phyloP scores from a whole-genome alignment of 2,329 filamentous ascomycete species.

The Penicillium psychrosexuale region DNA sequence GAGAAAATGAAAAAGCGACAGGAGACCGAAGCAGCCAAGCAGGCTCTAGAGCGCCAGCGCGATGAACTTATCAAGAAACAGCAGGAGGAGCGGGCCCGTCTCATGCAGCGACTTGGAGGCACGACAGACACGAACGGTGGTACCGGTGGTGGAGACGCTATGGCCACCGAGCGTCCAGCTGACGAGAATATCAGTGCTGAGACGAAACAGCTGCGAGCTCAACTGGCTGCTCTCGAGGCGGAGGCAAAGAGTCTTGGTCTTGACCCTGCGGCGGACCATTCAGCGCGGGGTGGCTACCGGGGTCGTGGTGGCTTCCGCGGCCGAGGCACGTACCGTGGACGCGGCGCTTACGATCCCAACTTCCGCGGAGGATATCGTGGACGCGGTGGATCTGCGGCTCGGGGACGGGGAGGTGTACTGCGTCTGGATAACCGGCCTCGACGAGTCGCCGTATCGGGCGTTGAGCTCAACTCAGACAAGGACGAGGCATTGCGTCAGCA shows the following conservation, averaged over 20 bases:
- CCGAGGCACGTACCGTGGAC: constrained; percentile 44
- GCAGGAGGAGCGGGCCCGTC: constrained; percentile 52
- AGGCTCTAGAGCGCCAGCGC: constrained; percentile 53
- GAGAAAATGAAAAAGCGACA: constrained; percentile 52
- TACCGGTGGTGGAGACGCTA: constrained; percentile 23
- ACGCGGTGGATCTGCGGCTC: constrained; percentile 36
- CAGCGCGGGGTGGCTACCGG: constrained; percentile 32
- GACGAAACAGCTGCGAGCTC: constrained; percentile 53
- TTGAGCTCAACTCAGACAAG: constrained; percentile 47
- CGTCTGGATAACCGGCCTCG: constrained; percentile 59
- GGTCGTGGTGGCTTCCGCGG: constrained; percentile 37
- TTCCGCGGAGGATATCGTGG: constrained; percentile 44
- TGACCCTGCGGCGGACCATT: constrained; percentile 40
- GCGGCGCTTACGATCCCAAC: constrained; percentile 40
- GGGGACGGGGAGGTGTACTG: constrained; percentile 50
- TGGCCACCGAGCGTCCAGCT: constrained; percentile 19
- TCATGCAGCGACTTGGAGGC: constrained; percentile 50
- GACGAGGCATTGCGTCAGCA: constrained; percentile 58
- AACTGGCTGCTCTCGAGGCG: constrained; percentile 54
- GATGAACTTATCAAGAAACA: constrained; percentile 52
- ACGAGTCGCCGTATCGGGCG: constrained; percentile 51
- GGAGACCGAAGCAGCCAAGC: constrained; percentile 51
- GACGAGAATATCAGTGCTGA: constrained; percentile 45
- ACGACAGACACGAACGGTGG: constrained; percentile 34
- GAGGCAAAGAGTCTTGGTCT: constrained; percentile 55